Evolutionary conservation across 2,329 filamentous ascomycete species (phyloP), one percentile per base, ranked within the genome.

Genomic region (Cercospora sp.): DNA sequence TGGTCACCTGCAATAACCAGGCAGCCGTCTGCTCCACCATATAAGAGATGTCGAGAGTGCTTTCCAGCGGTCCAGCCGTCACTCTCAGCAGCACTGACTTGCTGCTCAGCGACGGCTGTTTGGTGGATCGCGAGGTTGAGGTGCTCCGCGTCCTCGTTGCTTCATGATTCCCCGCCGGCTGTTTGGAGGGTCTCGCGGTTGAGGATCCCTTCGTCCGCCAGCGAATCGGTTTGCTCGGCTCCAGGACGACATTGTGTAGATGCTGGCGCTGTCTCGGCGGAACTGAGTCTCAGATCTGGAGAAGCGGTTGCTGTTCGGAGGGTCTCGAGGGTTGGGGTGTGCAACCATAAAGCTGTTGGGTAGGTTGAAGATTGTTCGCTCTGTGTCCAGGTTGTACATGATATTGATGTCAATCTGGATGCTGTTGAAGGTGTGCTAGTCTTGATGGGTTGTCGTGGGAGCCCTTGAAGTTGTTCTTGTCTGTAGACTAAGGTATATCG

Each of bases 41-140:
- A 63, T 55, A 58, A 58, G 45, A 66, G 20, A 8, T 18, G 10
- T 55, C 45, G 64, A 63, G 13, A 26, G 39, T 9, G 62, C 45
- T 18, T 53, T 31, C 64, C 64, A 62, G 64, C 64, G 64, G 64
- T 18, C 64, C 64, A 57, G 64, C 58, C 64, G 58, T 57, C 48
- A 36, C 64, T 58, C 64, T 30, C 58, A 53, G 39, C 33, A 57
- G 42, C 16, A 45, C 39, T 16, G 20, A 6, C 4, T 13, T 33
- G 23, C 58, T 64, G 16, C 31, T 62, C 53, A 66, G 59, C 45
- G 48, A 39, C 64, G 64, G 30, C 58, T 60, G 20, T 55, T 53
- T n/a, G 60, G 60, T 18, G 60, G 60, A 45, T 63, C 60, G 10
- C 60, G 60, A 36, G 45, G 39, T 51, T 51, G 39, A 13, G 60